phyloP scores from a whole-genome alignment of 257 asterid species.

The Mitragyna speciosa region DNA sequence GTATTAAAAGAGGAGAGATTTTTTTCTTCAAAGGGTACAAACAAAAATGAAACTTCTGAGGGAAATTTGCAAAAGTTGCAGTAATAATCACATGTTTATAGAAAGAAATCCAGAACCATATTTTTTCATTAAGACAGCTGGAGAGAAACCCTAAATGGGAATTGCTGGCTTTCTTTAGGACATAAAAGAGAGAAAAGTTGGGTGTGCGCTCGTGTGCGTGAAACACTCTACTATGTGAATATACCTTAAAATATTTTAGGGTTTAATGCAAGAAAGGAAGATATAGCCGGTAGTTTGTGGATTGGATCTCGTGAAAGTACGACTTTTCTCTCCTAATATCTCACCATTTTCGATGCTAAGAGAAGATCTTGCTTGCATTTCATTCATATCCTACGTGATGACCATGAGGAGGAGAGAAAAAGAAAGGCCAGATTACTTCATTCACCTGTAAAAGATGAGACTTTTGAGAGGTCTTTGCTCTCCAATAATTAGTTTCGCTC shows the following conservation, averaged over 20 bases:
- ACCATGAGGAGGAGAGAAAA: conserved; percentile 10
- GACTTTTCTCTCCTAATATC: conserved; percentile 12
- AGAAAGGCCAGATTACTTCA: conserved; percentile 22
- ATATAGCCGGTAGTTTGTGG: conserved; percentile 27
- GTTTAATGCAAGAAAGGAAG: conserved; percentile 38
- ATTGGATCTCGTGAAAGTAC: conserved; percentile 74
- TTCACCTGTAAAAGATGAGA: conserved; percentile 45
- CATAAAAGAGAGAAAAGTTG: background rate
- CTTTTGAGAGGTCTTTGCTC: conserved; percentile 24
- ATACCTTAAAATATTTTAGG: conserved; percentile 24
- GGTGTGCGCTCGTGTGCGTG: background rate
- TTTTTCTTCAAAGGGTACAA: background rate
- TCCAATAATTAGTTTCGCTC: background rate
- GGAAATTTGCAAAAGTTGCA: background rate
- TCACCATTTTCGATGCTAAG: conserved; percentile 46
- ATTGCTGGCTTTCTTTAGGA: conserved; percentile 2
- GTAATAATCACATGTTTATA: background rate
- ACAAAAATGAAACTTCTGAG: background rate
- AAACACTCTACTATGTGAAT: background rate
- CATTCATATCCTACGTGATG: conserved; percentile 26
- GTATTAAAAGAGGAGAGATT: background rate
- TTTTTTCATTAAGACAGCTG: background rate
- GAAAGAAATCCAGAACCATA: conserved; percentile 4
- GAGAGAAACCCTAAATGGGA: conserved; percentile 14
- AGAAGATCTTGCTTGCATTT: conserved; percentile 57